These are phyloP conservation scores for Lachancea lanzarotensis DNA, from an alignment of 805 yeast genomes.

Conservation along the genomic window DNA sequence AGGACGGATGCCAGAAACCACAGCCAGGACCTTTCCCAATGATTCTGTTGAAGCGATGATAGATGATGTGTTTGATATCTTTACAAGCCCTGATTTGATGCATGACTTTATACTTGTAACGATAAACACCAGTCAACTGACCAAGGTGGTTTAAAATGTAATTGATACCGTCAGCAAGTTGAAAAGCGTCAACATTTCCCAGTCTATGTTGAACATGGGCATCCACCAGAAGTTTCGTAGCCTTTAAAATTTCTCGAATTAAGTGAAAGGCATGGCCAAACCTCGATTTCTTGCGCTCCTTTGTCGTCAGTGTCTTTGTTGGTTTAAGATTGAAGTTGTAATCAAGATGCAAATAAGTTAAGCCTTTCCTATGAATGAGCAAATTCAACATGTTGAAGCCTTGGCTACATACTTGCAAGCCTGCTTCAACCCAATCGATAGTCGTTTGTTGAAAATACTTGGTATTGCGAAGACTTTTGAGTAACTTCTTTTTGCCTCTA, in stretches of 20 bases:
- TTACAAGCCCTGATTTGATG: slow-evolving; percentile 95
- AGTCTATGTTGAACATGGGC: slow-evolving; percentile 86
- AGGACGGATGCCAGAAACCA: slow-evolving; percentile 99
- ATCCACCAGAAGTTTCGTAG: slow-evolving; percentile 83
- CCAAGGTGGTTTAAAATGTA: slow-evolving; percentile 91
- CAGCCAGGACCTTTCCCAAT: slow-evolving; percentile 98
- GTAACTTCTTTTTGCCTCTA: slow-evolving; percentile 48
- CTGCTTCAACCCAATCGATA: slow-evolving; percentile 98
- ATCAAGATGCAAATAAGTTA: slow-evolving; percentile 88
- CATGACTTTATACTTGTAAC: slow-evolving; percentile 97
- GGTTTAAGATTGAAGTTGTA: slow-evolving; percentile 95
- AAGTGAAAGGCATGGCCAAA: slow-evolving; percentile 96
- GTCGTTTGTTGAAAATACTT: slow-evolving; percentile 87
- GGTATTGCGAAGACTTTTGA: slow-evolving; percentile 65
- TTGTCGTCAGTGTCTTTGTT: slow-evolving; percentile 90
- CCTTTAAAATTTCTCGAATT: slow-evolving; percentile 79
- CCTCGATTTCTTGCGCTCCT: slow-evolving; percentile 90
- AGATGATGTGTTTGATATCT: slow-evolving; percentile 88
- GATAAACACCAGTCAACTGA: slow-evolving; percentile 90
- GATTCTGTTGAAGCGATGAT: slow-evolving; percentile 71
- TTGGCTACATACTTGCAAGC: slow-evolving; percentile 85
- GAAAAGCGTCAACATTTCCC: slow-evolving; percentile 89
- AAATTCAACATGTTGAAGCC: slow-evolving; percentile 91
- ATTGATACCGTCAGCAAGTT: slow-evolving; percentile 89
- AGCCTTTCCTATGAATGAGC: slow-evolving; percentile 81